Percentiles rank a stretch among this genome's conserved stretches.
These are phyloP conservation scores for Fusarium transvaalense DNA, from an alignment of 2,329 filamentous ascomycete species.

Conservation along the genomic window DNA sequence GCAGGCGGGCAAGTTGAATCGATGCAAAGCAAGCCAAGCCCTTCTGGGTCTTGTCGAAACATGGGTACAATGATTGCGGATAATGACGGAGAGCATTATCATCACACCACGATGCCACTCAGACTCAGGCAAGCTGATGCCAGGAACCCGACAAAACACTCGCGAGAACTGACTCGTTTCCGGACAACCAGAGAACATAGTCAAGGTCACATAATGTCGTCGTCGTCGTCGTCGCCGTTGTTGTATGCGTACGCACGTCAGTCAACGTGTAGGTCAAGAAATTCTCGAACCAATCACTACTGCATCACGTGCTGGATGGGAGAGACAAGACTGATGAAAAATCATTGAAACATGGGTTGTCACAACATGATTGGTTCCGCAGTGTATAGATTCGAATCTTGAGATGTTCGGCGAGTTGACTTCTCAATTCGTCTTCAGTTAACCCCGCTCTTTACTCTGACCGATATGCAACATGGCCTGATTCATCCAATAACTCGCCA, in stretches of 20 bases:
- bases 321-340: conserved; percentile 9
- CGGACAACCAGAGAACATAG: conserved; percentile 23
- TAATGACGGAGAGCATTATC: conserved; percentile 42
- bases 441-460: neutral
- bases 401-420: neutral
- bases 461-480: conserved; percentile 12
- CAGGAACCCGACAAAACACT: conserved; percentile 19
- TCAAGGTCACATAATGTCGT: conserved; percentile 10
- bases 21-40: conserved; percentile 44
- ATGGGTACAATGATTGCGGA: conserved; percentile 42
- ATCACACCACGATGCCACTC: conserved; percentile 38
- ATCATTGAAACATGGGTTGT: conserved; percentile 5
- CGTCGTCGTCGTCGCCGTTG: conserved; percentile 8
- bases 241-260: neutral
- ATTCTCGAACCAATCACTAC: conserved; percentile 6
- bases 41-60: conserved; percentile 39
- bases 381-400: neutral
- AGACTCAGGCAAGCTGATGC: conserved; percentile 10
- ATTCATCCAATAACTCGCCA: conserved; percentile 9
- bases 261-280: neutral
- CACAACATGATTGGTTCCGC: neutral
- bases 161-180: conserved; percentile 29
- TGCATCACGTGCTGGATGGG: conserved; percentile 26
- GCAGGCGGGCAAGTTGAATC: conserved; percentile 32
- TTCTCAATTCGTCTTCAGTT: neutral